Conservation (phyloP, 2,329 filamentous ascomycete genomes). For the Cladorrhinum sp. region DNA sequence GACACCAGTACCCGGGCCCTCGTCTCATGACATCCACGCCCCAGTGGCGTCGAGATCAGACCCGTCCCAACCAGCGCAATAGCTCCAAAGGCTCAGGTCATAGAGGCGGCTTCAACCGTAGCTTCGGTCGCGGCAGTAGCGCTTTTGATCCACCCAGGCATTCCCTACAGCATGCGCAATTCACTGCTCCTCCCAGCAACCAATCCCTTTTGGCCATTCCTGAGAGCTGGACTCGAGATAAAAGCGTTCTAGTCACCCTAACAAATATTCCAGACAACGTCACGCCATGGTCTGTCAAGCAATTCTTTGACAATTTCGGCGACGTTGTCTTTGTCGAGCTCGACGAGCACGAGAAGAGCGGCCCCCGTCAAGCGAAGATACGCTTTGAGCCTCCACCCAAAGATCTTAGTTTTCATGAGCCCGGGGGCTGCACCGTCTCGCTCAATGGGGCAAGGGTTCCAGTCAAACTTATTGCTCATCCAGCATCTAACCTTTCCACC, state of each 20-base stretch:
- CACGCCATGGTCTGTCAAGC: constrained; percentile 46
- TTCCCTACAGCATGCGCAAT: not conserved
- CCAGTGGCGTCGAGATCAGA: not conserved
- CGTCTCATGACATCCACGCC: not conserved
- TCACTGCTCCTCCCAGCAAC: not conserved
- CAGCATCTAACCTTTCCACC: constrained; percentile 4
- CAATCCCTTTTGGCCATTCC: constrained; percentile 5
- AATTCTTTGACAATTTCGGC: constrained; percentile 51
- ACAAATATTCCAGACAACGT: constrained; percentile 35
- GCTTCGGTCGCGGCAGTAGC: not conserved
- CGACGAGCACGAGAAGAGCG: constrained; percentile 41
- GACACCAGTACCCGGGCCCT: not conserved
- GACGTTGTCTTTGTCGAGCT: constrained; percentile 56
- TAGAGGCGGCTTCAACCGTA: not conserved
- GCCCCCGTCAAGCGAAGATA: constrained; percentile 43
- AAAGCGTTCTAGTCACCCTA: constrained; percentile 29
- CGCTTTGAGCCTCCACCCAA: constrained; percentile 57
- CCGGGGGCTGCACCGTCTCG: constrained; percentile 29
- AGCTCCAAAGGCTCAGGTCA: not conserved
- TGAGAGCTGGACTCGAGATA: constrained; percentile 11
- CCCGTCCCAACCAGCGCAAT: not conserved
- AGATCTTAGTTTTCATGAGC: constrained; percentile 47
- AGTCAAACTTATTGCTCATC: not conserved
- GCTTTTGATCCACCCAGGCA: not conserved
- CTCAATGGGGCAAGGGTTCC: not conserved